phyloP scores from a whole-genome alignment of 306 rosid genomes.

The Pterocarpus santalinus region DNA sequence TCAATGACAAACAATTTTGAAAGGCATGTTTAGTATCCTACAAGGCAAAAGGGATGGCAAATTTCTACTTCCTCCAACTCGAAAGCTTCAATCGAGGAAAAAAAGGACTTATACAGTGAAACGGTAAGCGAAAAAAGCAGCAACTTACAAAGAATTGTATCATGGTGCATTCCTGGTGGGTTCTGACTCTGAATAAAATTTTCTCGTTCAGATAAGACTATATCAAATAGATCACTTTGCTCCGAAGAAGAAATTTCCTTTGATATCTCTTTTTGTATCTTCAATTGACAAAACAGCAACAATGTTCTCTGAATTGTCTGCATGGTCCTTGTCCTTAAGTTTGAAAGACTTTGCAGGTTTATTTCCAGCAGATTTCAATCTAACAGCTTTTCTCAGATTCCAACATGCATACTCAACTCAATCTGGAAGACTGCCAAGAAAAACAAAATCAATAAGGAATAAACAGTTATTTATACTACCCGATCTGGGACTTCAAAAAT shows the following conservation, averaged over 20 bases:
- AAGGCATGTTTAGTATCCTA: neutral
- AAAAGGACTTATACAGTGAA: neutral
- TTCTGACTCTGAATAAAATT: conserved; percentile 68
- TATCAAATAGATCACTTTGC: conserved; percentile 53
- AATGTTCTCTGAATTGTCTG: conserved; percentile 48
- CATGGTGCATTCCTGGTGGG: conserved; percentile 67
- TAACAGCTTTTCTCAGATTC: conserved; percentile 68
- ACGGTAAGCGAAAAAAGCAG: neutral
- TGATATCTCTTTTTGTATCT: conserved; percentile 49
- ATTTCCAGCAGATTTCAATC: conserved; percentile 52
- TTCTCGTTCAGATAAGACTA: conserved; percentile 75
- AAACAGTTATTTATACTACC: neutral
- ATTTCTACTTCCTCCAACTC: conserved; percentile 1
- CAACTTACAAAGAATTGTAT: conserved; percentile 79
- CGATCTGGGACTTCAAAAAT: conserved; percentile 20
- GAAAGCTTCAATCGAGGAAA: neutral
- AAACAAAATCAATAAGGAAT: conserved; percentile 9
- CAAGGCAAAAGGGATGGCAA: neutral
- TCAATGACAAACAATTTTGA: neutral
- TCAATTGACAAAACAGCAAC: conserved; percentile 46
- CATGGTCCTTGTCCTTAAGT: conserved; percentile 48
- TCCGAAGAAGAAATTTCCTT: conserved; percentile 47
- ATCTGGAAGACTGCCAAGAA: conserved; percentile 56
- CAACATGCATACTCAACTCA: conserved; percentile 77
- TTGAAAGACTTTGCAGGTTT: conserved; percentile 51